phyloP scores from a whole-genome alignment of 345 rosid genomes.

The Iberis pinnata region DNA sequence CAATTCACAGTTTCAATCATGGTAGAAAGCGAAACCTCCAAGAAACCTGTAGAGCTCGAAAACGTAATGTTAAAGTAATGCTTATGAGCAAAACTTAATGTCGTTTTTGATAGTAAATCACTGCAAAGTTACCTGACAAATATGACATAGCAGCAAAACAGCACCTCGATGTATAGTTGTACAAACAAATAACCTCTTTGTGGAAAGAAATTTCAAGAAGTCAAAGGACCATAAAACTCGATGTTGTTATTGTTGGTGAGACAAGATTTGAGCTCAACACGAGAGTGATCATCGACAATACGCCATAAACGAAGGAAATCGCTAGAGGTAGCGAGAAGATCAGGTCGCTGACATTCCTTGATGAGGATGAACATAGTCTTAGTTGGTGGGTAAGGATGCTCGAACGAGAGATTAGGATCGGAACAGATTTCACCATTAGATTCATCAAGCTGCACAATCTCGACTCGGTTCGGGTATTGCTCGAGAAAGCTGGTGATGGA shows the following conservation, averaged over 20 bases:
- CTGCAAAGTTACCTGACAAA: too few species aligned
- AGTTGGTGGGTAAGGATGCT: slow-evolving; percentile 87
- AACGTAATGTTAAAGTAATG: background rate
- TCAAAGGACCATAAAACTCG: slow-evolving; percentile 81
- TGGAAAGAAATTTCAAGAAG: too few species aligned
- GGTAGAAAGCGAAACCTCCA: slow-evolving; percentile 59
- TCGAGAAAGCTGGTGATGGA: slow-evolving; percentile 91
- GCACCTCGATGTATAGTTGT: too few species aligned
- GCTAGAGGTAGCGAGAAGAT: slow-evolving; percentile 86
- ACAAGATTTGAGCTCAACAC: slow-evolving; percentile 65
- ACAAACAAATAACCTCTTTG: too few species aligned
- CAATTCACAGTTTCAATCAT: slow-evolving; percentile 48
- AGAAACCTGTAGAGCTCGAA: slow-evolving; percentile 50
- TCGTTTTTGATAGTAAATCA: too few species aligned
- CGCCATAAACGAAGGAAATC: slow-evolving; percentile 96
- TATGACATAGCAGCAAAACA: too few species aligned
- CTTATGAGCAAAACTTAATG: too few species aligned
- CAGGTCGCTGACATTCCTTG: slow-evolving; percentile 80
- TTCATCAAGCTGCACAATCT: slow-evolving; percentile 92
- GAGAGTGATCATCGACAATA: slow-evolving; percentile 52
- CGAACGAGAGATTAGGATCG: slow-evolving; percentile 78
- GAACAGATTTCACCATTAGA: slow-evolving; percentile 92
- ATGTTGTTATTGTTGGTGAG: slow-evolving; percentile 84
- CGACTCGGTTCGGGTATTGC: slow-evolving; percentile 67
- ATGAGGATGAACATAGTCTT: slow-evolving; percentile 87